Evolutionary conservation across 2,329 filamentous ascomycete genomes (phyloP), one percentile per base, ranked within the genome.

Genomic region (Neodidymelliopsis sp.): DNA sequence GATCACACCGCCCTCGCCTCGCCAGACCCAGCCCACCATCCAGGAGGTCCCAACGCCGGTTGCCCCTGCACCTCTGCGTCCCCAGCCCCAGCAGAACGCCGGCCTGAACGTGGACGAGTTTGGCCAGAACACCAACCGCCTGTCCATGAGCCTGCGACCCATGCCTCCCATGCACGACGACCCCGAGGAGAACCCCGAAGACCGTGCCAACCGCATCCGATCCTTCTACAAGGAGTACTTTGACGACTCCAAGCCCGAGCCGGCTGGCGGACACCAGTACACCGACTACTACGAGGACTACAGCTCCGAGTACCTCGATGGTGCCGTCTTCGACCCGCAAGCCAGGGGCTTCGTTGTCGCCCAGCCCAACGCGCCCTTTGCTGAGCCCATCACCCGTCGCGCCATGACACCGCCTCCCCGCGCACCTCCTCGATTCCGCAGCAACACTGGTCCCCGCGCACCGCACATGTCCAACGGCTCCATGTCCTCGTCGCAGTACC

Each of bases 171-270:
- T 43, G 43, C 11, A 43, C 34, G 87, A 92, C 66, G 89, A 96
- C 57, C 85, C 90, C 31, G 84, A 87, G 3, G 94, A 97, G 69
- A 93, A 97, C 69, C 91, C 94, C 0, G 94, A 97, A 73, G 87
- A 93, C 66, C 86, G 94, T 65, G 94, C 94, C 57, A 97, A 97
- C 78, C 87, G 94, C 49, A 99, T 99, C 60, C 85, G 94, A 71
- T 99, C 94, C 4, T 99, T 99, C 79, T 99, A 99, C 79, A 97
- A 97, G 78, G 94, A 99, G 71, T 99, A 99, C 77, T 99, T 99
- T 63, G 94, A 97, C 59, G 93, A 97, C 30, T 84, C 80, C 50
- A 89, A 85, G 69, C 73, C 76, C 2, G 76, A 75, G 30, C 69
- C 66, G 25, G 64, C 59, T 12, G 63, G 66, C 18, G 60, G 57